Evolutionary conservation across 2,329 filamentous ascomycete genomes (phyloP).

Genomic region (Paramyrothecium sp.): DNA sequence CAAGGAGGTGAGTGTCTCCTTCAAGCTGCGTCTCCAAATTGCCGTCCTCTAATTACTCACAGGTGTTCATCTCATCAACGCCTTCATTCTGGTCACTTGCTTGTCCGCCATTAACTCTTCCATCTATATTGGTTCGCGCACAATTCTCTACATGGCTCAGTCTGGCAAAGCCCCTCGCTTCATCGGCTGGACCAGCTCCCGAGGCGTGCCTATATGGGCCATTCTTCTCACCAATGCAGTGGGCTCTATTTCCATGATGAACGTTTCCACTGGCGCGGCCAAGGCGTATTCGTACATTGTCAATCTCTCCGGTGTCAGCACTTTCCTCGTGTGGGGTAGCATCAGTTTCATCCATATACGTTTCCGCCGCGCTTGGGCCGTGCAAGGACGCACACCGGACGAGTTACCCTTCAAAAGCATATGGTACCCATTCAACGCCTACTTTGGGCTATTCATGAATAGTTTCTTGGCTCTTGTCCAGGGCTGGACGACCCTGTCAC

Average conservation of each 20-base stretch:
- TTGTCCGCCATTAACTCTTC: constrained; percentile 71
- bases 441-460: constrained; percentile 57
- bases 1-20: constrained; percentile 46
- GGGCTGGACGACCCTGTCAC: constrained; percentile 59
- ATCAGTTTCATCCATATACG: constrained; percentile 72
- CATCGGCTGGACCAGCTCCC: constrained; percentile 64
- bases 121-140: constrained; percentile 75
- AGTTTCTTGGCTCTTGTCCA: constrained; percentile 59
- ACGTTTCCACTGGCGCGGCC: constrained; percentile 64
- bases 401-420: constrained; percentile 56
- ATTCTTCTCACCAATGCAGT: constrained; percentile 70
- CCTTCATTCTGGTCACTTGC: constrained; percentile 72
- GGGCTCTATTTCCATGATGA: constrained; percentile 74
- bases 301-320: constrained; percentile 67
- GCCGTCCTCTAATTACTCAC: neutral
- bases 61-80: constrained; percentile 72
- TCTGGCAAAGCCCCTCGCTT: constrained; percentile 69
- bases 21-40: neutral
- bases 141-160: constrained; percentile 73
- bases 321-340: constrained; percentile 69
- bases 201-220: constrained; percentile 60
- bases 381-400: constrained; percentile 52
- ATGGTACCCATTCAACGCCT: constrained; percentile 57
- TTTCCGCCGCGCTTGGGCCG: constrained; percentile 63
- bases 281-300: constrained; percentile 69